Evolutionary conservation across 106 monocot species (phyloP).

Genomic region (Platanthera guangdongensis): DNA sequence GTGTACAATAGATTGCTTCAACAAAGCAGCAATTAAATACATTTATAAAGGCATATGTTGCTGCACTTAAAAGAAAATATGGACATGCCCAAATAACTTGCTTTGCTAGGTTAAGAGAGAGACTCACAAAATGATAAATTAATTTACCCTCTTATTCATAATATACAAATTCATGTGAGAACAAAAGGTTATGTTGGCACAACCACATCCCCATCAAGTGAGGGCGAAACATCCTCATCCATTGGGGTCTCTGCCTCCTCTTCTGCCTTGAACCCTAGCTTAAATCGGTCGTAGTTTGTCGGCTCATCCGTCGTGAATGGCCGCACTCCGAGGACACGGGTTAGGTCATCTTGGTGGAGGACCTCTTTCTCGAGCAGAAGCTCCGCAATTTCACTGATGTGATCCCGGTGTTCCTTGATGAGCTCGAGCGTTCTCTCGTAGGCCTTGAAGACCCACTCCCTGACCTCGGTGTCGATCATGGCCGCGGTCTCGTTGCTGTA

Average conservation of each 20-base stretch:
- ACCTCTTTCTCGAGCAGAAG: slow-evolving; percentile 91
- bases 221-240: slow-evolving; percentile 10
- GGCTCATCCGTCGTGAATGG: slow-evolving; percentile 59
- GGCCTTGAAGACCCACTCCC: slow-evolving; percentile 79
- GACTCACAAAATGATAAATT: neutral
- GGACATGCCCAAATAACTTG: no score
- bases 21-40: no score
- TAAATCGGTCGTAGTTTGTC: slow-evolving; percentile 76
- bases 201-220: slow-evolving; percentile 44
- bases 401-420: slow-evolving; percentile 68
- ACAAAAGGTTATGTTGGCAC: slow-evolving; percentile 31
- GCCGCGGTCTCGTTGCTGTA: slow-evolving; percentile 87
- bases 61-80: no score
- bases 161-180: neutral
- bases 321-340: slow-evolving; percentile 60
- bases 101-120: no score
- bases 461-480: slow-evolving; percentile 79
- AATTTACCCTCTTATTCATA: neutral
- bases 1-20: no score
- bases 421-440: slow-evolving; percentile 51
- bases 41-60: no score
- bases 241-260: neutral
- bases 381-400: slow-evolving; percentile 74
- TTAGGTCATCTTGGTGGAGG: slow-evolving; percentile 88
- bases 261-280: slow-evolving; percentile 43